Conservation (phyloP, 139 green algal genomes). For the Asterochloris sp. region DNA sequence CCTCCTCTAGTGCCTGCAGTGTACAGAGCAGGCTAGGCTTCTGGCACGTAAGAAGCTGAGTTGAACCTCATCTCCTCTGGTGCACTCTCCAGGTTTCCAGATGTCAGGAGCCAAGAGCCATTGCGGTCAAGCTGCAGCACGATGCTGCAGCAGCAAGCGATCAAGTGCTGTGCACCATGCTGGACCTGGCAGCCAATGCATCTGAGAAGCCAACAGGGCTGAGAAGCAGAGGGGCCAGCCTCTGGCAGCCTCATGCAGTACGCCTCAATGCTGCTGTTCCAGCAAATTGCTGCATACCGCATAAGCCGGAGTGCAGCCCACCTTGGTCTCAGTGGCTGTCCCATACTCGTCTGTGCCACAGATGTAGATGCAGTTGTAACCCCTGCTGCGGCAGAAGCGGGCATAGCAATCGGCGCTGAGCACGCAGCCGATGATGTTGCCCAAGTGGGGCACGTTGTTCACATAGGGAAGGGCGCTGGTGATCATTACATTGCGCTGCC, state of each 20-base stretch:
- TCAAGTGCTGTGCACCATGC: no score
- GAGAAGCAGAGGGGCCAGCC: no score
- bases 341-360: constrained; percentile 99
- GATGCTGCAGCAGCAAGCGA: no score
- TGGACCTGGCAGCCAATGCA: neutral
- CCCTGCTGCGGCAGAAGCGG: constrained; percentile 79
- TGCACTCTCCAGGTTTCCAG: no score
- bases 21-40: neutral
- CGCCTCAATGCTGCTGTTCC: no score
- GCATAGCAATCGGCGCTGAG: constrained; percentile 93
- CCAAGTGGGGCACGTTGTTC: constrained; percentile 99
- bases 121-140: no score
- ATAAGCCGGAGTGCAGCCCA: neutral
- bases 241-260: no score
- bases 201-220: no score
- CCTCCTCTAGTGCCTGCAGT: constrained; percentile 88
- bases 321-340: constrained; percentile 98
- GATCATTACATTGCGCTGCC: constrained; percentile 71
- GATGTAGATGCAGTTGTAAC: constrained; percentile 92
- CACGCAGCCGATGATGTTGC: constrained; percentile 99
- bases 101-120: no score
- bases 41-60: no score
- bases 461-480: constrained; percentile 96
- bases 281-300: no score
- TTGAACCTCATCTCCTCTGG: no score